Conservation (phyloP, 2,329 filamentous ascomycete species). For the Aspergillus candidus region DNA sequence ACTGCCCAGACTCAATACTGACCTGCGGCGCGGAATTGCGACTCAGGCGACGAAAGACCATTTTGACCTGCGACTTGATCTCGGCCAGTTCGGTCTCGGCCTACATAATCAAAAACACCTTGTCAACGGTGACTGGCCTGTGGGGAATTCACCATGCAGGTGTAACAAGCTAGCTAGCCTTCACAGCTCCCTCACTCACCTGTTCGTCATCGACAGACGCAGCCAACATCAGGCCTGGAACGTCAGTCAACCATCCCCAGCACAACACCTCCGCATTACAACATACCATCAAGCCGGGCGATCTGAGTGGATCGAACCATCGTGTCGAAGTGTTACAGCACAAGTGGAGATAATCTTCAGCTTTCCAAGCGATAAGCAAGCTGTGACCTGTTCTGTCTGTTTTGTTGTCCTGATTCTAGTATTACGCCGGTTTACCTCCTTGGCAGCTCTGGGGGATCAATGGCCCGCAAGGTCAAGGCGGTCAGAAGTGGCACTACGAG, state of each 20-base stretch:
- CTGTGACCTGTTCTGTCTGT: constrained; percentile 1
- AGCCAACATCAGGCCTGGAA: constrained; percentile 80
- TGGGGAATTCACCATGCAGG: constrained; percentile 1
- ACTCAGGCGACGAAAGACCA: constrained; percentile 80
- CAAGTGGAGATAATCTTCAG: not conserved
- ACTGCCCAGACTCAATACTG: constrained; percentile 77
- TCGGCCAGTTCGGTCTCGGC: constrained; percentile 72
- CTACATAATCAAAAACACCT: constrained; percentile 26
- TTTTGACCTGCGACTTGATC: constrained; percentile 84
- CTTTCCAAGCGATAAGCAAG: not conserved
- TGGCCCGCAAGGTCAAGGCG: constrained; percentile 33
- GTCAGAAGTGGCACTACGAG: constrained; percentile 27
- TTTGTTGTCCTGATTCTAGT: constrained; percentile 15
- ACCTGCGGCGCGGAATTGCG: constrained; percentile 86
- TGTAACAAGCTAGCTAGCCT: not conserved
- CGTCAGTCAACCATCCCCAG: constrained; percentile 17
- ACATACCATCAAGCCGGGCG: constrained; percentile 77
- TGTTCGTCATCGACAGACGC: constrained; percentile 90
- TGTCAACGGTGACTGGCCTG: constrained; percentile 3
- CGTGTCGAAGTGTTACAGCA: constrained; percentile 7
- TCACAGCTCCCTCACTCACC: constrained; percentile 38
- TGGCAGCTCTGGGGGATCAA: constrained; percentile 14
- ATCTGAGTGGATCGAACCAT: constrained; percentile 96
- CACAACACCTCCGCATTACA: constrained; percentile 13
- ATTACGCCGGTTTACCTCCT: constrained; percentile 3